Conservation (phyloP, 305 asterid species). For the Fraxinus paxiana region DNA sequence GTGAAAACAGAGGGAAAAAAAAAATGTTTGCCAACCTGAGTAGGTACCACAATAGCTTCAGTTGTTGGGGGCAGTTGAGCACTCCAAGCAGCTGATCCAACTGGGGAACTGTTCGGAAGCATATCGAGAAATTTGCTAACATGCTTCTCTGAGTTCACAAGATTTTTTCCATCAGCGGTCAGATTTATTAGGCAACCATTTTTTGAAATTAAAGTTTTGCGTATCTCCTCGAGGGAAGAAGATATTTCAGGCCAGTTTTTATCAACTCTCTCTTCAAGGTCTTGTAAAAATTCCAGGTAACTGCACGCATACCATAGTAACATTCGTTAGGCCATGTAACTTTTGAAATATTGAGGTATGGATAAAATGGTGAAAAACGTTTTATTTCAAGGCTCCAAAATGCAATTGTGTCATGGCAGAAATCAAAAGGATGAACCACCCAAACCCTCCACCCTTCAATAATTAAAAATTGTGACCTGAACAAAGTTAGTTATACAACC, state of each 20-base stretch:
- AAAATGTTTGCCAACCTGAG: constrained; percentile 58
- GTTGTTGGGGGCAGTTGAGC: constrained; percentile 61
- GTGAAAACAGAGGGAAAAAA: neutral
- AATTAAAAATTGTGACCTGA: neutral
- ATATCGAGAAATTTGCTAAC: constrained; percentile 70
- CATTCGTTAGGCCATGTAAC: constrained; percentile 10
- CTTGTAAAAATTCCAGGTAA: constrained; percentile 77
- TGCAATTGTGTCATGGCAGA: neutral
- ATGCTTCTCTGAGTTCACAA: constrained; percentile 56
- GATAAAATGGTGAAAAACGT: neutral
- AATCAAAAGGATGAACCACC: neutral
- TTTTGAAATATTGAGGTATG: constrained; percentile 2
- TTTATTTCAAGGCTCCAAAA: constrained; percentile 8
- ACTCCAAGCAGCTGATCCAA: constrained; percentile 56
- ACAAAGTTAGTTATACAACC: constrained; percentile 2
- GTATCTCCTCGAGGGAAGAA: constrained; percentile 90
- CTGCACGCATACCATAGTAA: constrained; percentile 43
- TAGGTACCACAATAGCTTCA: constrained; percentile 94
- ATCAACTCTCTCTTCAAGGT: constrained; percentile 73
- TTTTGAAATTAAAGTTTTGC: constrained; percentile 65
- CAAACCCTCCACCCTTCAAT: neutral
- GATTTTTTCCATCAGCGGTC: constrained; percentile 79
- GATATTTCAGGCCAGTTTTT: constrained; percentile 78
- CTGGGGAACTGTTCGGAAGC: constrained; percentile 68
- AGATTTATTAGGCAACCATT: constrained; percentile 76